Conservation (phyloP, 2,329 filamentous ascomycete species). For the Fusarium sp. region DNA sequence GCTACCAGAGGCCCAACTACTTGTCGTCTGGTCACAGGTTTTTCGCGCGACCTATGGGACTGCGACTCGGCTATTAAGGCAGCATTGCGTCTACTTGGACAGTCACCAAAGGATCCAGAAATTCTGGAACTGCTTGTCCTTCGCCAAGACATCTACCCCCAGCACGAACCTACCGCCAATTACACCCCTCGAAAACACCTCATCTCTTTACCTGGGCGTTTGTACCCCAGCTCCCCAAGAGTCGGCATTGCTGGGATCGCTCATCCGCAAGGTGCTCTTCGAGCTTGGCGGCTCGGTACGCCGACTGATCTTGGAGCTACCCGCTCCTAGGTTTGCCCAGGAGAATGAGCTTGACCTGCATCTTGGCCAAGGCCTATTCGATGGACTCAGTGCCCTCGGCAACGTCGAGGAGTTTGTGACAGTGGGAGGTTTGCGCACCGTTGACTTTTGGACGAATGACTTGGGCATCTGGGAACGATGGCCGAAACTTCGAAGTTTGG, state of each 20-base stretch:
- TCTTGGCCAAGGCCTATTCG: background rate
- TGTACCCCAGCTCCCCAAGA: background rate
- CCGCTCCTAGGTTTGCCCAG: constrained; percentile 14
- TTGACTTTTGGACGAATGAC: constrained; percentile 27
- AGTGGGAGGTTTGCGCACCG: constrained; percentile 8
- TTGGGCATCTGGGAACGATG: constrained; percentile 9
- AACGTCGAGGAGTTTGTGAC: constrained; percentile 33
- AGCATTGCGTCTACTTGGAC: background rate
- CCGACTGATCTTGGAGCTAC: constrained; percentile 27
- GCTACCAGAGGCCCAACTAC: background rate
- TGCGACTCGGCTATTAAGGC: background rate
- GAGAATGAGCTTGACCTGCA: constrained; percentile 5
- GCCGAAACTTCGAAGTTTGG: constrained; percentile 23
- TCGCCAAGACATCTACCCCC: background rate
- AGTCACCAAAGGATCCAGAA: background rate
- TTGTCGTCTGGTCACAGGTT: background rate
- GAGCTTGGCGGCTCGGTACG: constrained; percentile 15
- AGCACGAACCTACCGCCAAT: constrained; percentile 7
- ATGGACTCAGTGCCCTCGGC: constrained; percentile 1
- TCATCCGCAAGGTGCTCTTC: constrained; percentile 12
- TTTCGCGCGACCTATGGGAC: background rate
- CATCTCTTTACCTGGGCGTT: constrained; percentile 27
- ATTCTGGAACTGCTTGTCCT: background rate
- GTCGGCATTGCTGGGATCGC: background rate
- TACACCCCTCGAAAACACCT: background rate